These are phyloP conservation scores for Ceratocystis albifundus DNA, from an alignment of 2,329 filamentous ascomycete species.

Conservation along the genomic window DNA sequence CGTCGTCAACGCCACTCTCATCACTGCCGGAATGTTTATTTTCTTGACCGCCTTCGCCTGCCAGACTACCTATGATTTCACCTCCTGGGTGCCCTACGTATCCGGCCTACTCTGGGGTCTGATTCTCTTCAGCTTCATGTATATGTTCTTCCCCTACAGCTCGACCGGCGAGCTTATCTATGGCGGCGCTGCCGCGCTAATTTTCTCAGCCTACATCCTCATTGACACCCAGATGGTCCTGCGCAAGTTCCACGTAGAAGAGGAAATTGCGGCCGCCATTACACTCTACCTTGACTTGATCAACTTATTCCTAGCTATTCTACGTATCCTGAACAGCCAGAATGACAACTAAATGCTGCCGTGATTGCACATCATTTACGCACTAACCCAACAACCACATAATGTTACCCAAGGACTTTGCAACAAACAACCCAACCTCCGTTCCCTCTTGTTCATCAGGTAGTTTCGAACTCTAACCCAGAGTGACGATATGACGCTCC, in stretches of 20 bases:
- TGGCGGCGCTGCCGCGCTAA: slow-evolving; percentile 65
- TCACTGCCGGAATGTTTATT: slow-evolving; percentile 75
- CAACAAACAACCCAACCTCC: too few species aligned
- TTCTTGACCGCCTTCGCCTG: slow-evolving; percentile 80
- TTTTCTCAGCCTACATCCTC: slow-evolving; percentile 91
- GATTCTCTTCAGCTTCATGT: slow-evolving; percentile 86
- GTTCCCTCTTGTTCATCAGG: too few species aligned
- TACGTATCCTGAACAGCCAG: slow-evolving; percentile 93
- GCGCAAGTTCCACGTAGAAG: slow-evolving; percentile 92
- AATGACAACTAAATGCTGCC: slow-evolving; percentile 60
- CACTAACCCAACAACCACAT: too few species aligned
- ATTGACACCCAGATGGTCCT: slow-evolving; percentile 94
- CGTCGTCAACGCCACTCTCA: slow-evolving; percentile 78
- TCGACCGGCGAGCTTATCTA: slow-evolving; percentile 78
- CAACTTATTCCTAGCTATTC: slow-evolving; percentile 91
- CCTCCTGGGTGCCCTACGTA: slow-evolving; percentile 89
- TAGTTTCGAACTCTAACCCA: background rate
- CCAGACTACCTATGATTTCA: slow-evolving; percentile 98
- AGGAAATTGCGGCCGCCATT: slow-evolving; percentile 92
- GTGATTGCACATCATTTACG: background rate
- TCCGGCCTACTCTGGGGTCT: slow-evolving; percentile 84
- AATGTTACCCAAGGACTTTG: too few species aligned
- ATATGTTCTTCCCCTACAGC: slow-evolving; percentile 73
- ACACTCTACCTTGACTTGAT: slow-evolving; percentile 92
- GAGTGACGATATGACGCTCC: background rate